These are phyloP conservation scores for Agarophyton chilense DNA, from an alignment of 23 red algal species.

Conservation along the genomic window DNA sequence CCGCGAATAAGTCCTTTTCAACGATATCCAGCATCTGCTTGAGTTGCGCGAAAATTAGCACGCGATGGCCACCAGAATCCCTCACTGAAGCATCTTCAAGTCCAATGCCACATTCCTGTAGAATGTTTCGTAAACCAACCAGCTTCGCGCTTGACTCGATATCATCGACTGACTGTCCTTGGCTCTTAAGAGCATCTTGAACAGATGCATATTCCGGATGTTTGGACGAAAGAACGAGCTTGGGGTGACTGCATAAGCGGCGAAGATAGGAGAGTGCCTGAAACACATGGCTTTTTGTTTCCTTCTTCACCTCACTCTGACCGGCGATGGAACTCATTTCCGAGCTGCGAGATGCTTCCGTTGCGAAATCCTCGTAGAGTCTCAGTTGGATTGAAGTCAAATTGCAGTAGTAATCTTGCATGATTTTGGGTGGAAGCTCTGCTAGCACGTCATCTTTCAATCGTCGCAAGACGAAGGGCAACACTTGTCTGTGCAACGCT, in stretches of 20 bases:
- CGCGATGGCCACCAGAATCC: constrained; percentile 81
- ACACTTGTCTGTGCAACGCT: constrained; percentile 92
- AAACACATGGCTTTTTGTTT: constrained; percentile 58
- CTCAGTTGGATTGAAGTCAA: constrained; percentile 81
- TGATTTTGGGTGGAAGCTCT: constrained; percentile 97
- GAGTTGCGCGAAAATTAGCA: constrained; percentile 95
- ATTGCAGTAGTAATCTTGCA: constrained; percentile 93
- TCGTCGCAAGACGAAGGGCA: constrained; percentile 93
- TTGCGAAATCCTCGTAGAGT: constrained; percentile 87
- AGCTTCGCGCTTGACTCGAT: constrained; percentile 84
- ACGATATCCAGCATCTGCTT: constrained; percentile 93
- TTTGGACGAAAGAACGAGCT: constrained; percentile 68
- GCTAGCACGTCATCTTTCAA: constrained; percentile 95
- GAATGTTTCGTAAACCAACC: constrained; percentile 68
- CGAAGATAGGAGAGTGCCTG: constrained; percentile 80
- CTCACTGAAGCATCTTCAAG: background rate
- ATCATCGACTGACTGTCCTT: constrained; percentile 61
- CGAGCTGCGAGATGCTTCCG: constrained; percentile 5
- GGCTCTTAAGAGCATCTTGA: constrained; percentile 16
- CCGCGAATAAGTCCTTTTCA: constrained; percentile 84
- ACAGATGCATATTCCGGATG: constrained; percentile 52
- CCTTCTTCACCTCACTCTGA: background rate
- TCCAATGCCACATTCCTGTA: constrained; percentile 88
- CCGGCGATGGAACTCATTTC: background rate
- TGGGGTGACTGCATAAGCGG: constrained; percentile 87